Percentiles rank a stretch among this genome's conserved stretches.
Conservation (phyloP, 2,329 filamentous ascomycete species). For the Calonectria pteridis region DNA sequence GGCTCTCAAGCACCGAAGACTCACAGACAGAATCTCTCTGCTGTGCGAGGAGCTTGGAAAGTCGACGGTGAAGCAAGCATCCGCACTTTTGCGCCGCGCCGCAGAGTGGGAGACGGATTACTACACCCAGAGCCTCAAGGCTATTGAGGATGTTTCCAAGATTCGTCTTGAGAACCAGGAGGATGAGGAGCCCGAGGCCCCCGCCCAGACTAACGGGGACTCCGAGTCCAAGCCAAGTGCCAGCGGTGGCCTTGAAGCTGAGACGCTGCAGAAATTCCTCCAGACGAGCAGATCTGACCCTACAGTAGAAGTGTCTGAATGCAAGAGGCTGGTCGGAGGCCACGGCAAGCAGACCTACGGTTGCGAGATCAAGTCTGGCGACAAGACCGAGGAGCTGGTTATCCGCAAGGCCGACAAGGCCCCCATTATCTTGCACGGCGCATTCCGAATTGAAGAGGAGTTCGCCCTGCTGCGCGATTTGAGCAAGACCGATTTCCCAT, state of each 20-base stretch:
- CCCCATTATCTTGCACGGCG: neutral
- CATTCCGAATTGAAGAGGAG: slow-evolving; percentile 1
- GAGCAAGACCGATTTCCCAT: slow-evolving; percentile 15
- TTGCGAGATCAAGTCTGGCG: neutral
- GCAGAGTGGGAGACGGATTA: slow-evolving; percentile 3
- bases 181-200: neutral
- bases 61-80: neutral
- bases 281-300: neutral
- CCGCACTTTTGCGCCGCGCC: neutral
- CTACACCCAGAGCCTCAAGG: neutral
- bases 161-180: neutral
- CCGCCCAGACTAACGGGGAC: neutral
- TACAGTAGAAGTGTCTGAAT: neutral
- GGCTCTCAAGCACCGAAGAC: neutral
- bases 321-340: neutral
- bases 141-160: neutral
- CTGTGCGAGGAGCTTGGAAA: neutral
- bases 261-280: neutral
- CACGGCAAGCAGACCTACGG: slow-evolving; percentile 13
- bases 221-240: neutral
- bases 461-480: neutral
- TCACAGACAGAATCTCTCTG: neutral
- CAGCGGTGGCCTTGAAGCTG: neutral
- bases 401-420: neutral
- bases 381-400: neutral